Percentiles rank a stretch among this genome's conserved stretches.
Evolutionary conservation across 2,329 filamentous ascomycete genomes (phyloP).

Genomic region (Chalaropsis thielavioides): DNA sequence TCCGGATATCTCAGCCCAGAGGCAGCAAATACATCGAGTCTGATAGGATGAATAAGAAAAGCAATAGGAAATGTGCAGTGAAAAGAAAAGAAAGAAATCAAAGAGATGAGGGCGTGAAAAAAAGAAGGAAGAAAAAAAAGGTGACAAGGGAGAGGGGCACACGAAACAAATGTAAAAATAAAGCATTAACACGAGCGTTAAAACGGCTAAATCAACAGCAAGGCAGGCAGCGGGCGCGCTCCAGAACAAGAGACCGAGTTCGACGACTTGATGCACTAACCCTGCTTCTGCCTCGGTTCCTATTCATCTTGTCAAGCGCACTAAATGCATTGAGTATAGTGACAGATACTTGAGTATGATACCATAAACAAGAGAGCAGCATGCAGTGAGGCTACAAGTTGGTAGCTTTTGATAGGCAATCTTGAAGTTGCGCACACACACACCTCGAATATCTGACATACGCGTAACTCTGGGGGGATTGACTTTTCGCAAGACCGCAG

Average conservation of each 20-base stretch:
- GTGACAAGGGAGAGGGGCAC: not conserved
- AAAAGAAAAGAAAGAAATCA: not conserved
- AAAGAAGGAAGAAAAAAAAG: not conserved
- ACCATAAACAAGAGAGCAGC: not conserved
- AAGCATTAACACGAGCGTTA: not conserved
- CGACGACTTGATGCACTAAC: not conserved
- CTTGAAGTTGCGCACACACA: not conserved
- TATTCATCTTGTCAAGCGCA: not conserved
- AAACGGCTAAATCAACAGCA: not conserved
- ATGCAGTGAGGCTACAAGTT: not conserved
- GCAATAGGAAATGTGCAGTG: not conserved
- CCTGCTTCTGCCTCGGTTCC: not conserved
- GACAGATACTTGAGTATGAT: not conserved
- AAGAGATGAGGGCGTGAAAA: not conserved
- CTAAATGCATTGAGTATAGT: not conserved
- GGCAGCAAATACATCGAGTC: not conserved
- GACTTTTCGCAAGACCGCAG: not conserved
- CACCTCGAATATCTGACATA: not conserved
- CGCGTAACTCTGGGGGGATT: not conserved
- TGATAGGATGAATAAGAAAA: not conserved
- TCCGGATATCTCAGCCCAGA: not conserved
- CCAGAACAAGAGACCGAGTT: not conserved
- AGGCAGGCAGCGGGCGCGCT: not conserved
- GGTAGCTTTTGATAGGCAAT: not conserved
- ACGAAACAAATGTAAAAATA: not conserved